phyloP scores from a whole-genome alignment of 2,329 filamentous ascomycete species.

The Aspergillus pseudoviridinutans region DNA sequence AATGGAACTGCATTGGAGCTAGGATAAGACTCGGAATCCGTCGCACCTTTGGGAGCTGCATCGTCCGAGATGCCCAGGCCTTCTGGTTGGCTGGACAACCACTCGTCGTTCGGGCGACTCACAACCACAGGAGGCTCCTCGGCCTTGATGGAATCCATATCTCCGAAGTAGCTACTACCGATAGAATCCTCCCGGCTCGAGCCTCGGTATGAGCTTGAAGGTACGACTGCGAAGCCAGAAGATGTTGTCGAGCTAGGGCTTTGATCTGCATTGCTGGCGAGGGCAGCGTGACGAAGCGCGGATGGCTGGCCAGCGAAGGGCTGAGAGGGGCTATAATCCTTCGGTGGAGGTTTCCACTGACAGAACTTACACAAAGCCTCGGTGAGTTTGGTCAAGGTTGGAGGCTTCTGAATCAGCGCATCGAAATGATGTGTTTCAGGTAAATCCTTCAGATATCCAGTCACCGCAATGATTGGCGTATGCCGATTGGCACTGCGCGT shows the following conservation, averaged over 20 bases:
- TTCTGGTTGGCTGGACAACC: conserved; percentile 58
- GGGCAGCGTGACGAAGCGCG: conserved; percentile 60
- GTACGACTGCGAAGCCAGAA: conserved; percentile 63
- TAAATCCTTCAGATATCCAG: conserved; percentile 95
- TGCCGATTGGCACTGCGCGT: conserved; percentile 92
- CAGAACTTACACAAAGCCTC: conserved; percentile 85
- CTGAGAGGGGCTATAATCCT: conserved; percentile 49
- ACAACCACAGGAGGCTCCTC: conserved; percentile 77
- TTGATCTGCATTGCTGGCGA: conserved; percentile 58
- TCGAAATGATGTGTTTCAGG: conserved; percentile 96
- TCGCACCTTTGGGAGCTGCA: conserved; percentile 15
- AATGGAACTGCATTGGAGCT: conserved; percentile 37
- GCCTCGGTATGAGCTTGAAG: conserved; percentile 71
- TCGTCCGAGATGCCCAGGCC: conserved; percentile 75
- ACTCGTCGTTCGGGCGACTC: conserved; percentile 71
- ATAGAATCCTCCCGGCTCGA: conserved; percentile 87
- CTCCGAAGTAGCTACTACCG: conserved; percentile 76
- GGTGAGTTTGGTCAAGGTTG: conserved; percentile 83
- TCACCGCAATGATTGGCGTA: conserved; percentile 94
- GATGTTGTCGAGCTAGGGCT: conserved; percentile 81
- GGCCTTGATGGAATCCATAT: conserved; percentile 71
- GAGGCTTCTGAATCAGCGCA: conserved; percentile 91
- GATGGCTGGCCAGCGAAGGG: conserved; percentile 59
- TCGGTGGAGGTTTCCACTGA: conserved; percentile 81
- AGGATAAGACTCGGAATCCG: conserved; percentile 17